phyloP scores from a whole-genome alignment of 108 stramenopile species.

The Discostella stelligeroides region DNA sequence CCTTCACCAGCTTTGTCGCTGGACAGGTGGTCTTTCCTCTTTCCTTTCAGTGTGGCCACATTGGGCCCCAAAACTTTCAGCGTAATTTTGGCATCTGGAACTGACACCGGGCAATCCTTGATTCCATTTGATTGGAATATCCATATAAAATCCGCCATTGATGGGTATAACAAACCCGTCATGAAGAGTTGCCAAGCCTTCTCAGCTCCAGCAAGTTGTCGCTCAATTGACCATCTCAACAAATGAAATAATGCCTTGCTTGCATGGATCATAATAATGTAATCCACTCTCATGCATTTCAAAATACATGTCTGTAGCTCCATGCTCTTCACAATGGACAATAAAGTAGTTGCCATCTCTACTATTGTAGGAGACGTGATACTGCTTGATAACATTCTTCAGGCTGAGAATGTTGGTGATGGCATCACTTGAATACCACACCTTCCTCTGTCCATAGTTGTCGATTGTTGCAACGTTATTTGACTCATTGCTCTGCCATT shows the following conservation, averaged over 20 bases:
- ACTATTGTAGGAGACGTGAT: constrained; percentile 8
- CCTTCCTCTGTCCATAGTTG: neutral
- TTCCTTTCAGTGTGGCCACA: constrained; percentile 17
- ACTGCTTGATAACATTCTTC: neutral
- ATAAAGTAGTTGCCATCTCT: neutral
- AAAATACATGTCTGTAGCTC: neutral
- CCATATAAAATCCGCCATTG: constrained; percentile 6
- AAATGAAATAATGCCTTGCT: neutral
- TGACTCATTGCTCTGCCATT: neutral
- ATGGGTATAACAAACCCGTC: constrained; percentile 11
- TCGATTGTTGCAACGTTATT: neutral
- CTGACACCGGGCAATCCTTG: constrained; percentile 18
- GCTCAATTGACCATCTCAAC: neutral
- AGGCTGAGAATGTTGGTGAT: constrained; percentile 13
- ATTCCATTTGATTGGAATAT: constrained; percentile 9
- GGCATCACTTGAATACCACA: constrained; percentile 3
- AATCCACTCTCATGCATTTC: neutral
- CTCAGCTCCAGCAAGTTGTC: constrained; percentile 7
- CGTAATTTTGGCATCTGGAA: constrained; percentile 9
- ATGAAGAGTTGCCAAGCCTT: neutral
- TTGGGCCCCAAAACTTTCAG: constrained; percentile 10
- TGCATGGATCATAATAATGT: neutral
- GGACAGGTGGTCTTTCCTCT: too few species aligned
- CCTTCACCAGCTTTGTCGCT: neutral
- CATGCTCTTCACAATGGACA: neutral